Conservation (phyloP, 2,329 filamentous ascomycete species). For the Penicillium sp. region DNA sequence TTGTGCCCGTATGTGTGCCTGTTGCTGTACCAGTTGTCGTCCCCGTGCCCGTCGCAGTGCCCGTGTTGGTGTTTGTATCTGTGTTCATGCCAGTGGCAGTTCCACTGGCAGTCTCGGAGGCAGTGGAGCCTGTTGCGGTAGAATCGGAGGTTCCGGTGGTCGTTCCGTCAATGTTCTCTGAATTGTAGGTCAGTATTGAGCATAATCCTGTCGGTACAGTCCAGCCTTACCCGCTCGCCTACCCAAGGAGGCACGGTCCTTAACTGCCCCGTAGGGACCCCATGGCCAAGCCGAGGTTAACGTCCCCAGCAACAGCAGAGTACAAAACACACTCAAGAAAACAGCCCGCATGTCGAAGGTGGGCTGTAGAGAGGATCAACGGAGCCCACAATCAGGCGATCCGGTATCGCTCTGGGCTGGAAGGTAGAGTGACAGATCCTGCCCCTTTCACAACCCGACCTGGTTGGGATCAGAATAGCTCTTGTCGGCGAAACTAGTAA, state of each 20-base stretch:
- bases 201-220: not conserved
- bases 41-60: constrained; percentile 5
- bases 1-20: constrained; percentile 20
- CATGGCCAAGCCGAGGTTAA: constrained; percentile 33
- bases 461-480: not conserved
- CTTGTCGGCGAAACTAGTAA: not conserved
- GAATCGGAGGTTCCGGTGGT: constrained; percentile 18
- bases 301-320: constrained; percentile 33
- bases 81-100: constrained; percentile 13
- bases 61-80: constrained; percentile 14
- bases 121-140: constrained; percentile 9
- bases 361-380: constrained; percentile 3
- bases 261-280: constrained; percentile 14
- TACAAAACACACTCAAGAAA: constrained; percentile 33
- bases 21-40: constrained; percentile 17
- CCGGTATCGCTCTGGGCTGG: constrained; percentile 1
- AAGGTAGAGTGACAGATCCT: not conserved
- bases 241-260: constrained; percentile 21
- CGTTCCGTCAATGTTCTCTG: constrained; percentile 20
- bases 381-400: constrained; percentile 1
- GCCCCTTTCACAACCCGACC: constrained; percentile 1
- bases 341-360: constrained; percentile 34
- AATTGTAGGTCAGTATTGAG: constrained; percentile 3
- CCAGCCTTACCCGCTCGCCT: constrained; percentile 27
- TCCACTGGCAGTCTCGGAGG: constrained; percentile 13